phyloP scores from a whole-genome alignment of 257 asterid species.

The Mitragyna speciosa region DNA sequence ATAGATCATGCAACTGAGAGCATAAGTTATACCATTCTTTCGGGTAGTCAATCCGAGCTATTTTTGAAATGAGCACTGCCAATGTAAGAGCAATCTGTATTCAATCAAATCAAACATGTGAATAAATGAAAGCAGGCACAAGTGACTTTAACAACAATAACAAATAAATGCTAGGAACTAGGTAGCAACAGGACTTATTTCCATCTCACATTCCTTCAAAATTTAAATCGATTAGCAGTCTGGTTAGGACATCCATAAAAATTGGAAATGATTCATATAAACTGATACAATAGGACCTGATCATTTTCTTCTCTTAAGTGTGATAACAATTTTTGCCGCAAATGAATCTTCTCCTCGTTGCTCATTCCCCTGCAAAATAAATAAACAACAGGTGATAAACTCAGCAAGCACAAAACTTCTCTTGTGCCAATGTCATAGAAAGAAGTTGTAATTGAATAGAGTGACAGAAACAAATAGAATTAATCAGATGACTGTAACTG shows the following conservation, averaged over 20 bases:
- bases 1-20: constrained; percentile 11
- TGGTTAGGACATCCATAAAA: background rate
- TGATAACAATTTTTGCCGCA: constrained; percentile 75
- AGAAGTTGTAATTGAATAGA: background rate
- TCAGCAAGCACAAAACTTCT: background rate
- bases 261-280: constrained; percentile 7
- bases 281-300: constrained; percentile 51
- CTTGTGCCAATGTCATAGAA: background rate
- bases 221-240: background rate
- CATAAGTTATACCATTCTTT: constrained; percentile 74
- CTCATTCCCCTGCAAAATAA: constrained; percentile 66
- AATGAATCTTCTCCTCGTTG: constrained; percentile 81
- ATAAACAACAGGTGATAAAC: constrained; percentile 16
- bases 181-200: background rate
- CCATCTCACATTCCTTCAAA: background rate
- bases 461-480: background rate
- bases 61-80: constrained; percentile 87
- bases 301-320: constrained; percentile 91
- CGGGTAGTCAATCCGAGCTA: constrained; percentile 97
- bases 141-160: background rate
- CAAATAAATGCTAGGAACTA: background rate
- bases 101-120: constrained; percentile 4
- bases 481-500: background rate
- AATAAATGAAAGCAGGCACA: constrained; percentile 1
- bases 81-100: constrained; percentile 84